Evolutionary conservation across 495 filamentous ascomycete genomes (phyloP).

Genomic region (Penicillium herquei): DNA sequence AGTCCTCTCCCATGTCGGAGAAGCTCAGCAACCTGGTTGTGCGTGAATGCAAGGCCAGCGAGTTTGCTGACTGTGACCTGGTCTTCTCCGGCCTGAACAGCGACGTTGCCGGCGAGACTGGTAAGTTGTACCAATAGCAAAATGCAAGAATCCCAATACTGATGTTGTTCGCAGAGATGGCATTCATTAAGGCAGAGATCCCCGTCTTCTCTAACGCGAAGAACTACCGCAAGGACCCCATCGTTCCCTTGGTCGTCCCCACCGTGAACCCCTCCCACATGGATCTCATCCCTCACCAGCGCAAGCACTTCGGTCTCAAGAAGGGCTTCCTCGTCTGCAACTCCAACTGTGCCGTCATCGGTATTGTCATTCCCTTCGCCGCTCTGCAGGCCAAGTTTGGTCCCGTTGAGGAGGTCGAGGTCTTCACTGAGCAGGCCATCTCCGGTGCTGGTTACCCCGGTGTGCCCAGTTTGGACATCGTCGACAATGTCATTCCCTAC

Average conservation of each 20-base stretch:
- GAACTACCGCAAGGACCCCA: conserved; percentile 79
- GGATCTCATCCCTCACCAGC: conserved; percentile 73
- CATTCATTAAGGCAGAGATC: conserved; percentile 74
- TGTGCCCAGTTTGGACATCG: conserved; percentile 68
- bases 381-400: conserved; percentile 77
- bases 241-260: conserved; percentile 82
- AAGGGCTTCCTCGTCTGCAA: conserved; percentile 87
- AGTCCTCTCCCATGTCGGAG: conserved; percentile 67
- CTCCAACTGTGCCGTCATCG: conserved; percentile 89
- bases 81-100: conserved; percentile 86
- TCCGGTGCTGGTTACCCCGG: conserved; percentile 88
- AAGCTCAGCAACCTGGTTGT: conserved; percentile 67
- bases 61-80: conserved; percentile 82
- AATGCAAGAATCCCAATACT: background rate
- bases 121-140: conserved; percentile 35
- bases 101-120: conserved; percentile 77
- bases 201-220: conserved; percentile 88
- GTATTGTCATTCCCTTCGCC: conserved; percentile 84
- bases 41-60: conserved; percentile 68
- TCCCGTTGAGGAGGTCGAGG: conserved; percentile 67
- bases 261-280: conserved; percentile 81
- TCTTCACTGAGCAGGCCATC: conserved; percentile 86
- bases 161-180: conserved; percentile 56
- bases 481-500: conserved; percentile 84
- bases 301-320: conserved; percentile 59